phyloP scores from a whole-genome alignment of 2,329 filamentous ascomycete genomes.

The Pochonia chlamydosporia region DNA sequence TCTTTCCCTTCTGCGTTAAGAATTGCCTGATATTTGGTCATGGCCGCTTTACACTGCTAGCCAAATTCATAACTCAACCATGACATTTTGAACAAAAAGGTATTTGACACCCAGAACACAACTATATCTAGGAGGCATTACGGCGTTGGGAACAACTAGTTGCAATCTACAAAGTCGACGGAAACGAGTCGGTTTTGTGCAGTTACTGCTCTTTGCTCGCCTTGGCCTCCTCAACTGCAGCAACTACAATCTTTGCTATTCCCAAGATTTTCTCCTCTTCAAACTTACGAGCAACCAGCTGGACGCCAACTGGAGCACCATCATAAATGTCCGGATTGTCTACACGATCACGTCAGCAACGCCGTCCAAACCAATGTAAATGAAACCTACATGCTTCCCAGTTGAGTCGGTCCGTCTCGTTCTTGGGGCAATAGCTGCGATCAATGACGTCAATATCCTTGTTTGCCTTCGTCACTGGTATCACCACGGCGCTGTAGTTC shows the following conservation, averaged over 20 bases:
- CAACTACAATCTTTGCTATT: not conserved
- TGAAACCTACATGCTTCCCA: constrained; percentile 39
- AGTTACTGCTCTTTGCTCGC: too few relatives aligned
- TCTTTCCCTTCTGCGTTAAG: too few relatives aligned
- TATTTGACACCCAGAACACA: too few relatives aligned
- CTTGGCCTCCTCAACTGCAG: not conserved
- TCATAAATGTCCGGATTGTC: not conserved
- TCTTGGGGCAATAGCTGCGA: constrained; percentile 30
- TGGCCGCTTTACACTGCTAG: too few relatives aligned
- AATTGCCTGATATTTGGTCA: too few relatives aligned
- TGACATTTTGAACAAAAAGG: too few relatives aligned
- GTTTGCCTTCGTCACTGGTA: constrained; percentile 51
- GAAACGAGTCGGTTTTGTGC: too few relatives aligned
- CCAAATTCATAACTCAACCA: too few relatives aligned
- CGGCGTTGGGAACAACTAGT: too few relatives aligned
- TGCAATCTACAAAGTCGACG: too few relatives aligned
- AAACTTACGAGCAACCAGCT: not conserved
- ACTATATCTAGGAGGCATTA: too few relatives aligned
- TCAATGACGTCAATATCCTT: constrained; percentile 40
- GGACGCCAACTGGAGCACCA: not conserved
- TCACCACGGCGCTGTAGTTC: constrained; percentile 47
- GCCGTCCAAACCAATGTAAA: not conserved
- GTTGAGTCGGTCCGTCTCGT: constrained; percentile 34
- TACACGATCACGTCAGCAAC: not conserved
- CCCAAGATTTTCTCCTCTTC: not conserved